Percentiles rank a stretch among this genome's conserved stretches.
Evolutionary conservation across 768 basidiomycete species (phyloP).

Genomic region (Suillus variegatus): DNA sequence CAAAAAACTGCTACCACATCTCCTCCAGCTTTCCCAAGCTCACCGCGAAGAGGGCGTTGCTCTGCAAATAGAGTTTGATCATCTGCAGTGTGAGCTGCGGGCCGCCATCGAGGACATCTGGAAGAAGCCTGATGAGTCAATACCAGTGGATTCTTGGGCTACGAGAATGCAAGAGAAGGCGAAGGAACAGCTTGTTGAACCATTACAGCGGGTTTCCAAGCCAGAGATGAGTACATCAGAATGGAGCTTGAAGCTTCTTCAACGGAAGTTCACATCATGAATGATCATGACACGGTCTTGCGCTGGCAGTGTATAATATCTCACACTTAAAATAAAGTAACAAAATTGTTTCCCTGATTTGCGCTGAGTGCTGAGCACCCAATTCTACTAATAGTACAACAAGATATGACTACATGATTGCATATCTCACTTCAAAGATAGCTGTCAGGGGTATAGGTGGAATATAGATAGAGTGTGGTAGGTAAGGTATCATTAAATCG

Average conservation of each 20-base stretch:
- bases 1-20: conserved; percentile 68
- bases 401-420: background rate
- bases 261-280: background rate
- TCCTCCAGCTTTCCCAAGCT: conserved; percentile 65
- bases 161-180: conserved; percentile 55
- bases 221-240: conserved; percentile 35
- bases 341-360: background rate
- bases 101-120: conserved; percentile 67
- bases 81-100: conserved; percentile 58
- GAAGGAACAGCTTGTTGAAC: conserved; percentile 46
- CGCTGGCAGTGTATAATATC: background rate
- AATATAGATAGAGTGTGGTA: conserved; percentile 1
- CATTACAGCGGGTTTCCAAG: conserved; percentile 53
- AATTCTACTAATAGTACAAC: conserved; percentile 3
- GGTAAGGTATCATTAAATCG: conserved; percentile 12
- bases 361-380: background rate
- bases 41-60: conserved; percentile 67
- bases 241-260: conserved; percentile 28
- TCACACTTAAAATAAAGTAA: background rate
- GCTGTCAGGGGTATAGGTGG: conserved; percentile 5
- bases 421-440: background rate
- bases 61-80: conserved; percentile 60
- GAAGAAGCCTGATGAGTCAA: conserved; percentile 42
- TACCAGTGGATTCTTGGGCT: conserved; percentile 47
- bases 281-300: background rate